phyloP scores from a whole-genome alignment of 176 grass and related monocot genomes.

The Oryza meridionalis region DNA sequence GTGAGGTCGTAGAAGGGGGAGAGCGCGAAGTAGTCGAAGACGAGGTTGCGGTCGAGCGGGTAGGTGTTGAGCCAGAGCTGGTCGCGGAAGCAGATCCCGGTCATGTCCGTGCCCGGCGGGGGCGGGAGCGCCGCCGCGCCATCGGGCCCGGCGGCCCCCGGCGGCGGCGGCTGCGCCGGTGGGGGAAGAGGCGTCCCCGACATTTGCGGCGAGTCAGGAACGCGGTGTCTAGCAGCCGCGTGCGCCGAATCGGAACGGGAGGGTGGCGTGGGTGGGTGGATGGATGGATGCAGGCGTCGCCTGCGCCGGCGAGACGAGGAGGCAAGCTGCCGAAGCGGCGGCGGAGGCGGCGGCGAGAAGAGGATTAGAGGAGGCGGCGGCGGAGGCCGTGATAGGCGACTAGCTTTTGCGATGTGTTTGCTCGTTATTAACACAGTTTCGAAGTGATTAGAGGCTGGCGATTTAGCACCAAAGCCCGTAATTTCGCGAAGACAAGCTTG shows the following conservation, averaged over 20 bases:
- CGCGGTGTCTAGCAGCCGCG: neutral
- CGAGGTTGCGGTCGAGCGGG: slow-evolving; percentile 93
- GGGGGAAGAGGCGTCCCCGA: slow-evolving; percentile 62
- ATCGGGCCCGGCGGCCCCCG: slow-evolving; percentile 42
- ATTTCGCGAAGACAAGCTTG: no score
- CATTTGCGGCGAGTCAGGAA: slow-evolving; percentile 52
- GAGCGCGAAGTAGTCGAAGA: slow-evolving; percentile 99
- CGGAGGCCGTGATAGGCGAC: neutral
- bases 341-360: neutral
- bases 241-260: neutral
- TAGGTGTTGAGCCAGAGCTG: slow-evolving; percentile 98
- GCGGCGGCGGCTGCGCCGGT: slow-evolving; percentile 16
- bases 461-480: no score
- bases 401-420: neutral
- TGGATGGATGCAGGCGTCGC: neutral
- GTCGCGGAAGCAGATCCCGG: slow-evolving; percentile 98
- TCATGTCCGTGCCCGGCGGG: slow-evolving; percentile 97
- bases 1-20: slow-evolving; percentile 96
- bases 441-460: no score
- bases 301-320: neutral
- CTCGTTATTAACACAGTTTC: neutral
- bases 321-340: neutral
- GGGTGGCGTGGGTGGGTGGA: neutral
- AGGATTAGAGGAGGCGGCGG: neutral
- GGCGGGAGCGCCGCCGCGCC: slow-evolving; percentile 48